Conservation (phyloP, 1,139 yeast species). For the Debaryomyces subglobosus region DNA sequence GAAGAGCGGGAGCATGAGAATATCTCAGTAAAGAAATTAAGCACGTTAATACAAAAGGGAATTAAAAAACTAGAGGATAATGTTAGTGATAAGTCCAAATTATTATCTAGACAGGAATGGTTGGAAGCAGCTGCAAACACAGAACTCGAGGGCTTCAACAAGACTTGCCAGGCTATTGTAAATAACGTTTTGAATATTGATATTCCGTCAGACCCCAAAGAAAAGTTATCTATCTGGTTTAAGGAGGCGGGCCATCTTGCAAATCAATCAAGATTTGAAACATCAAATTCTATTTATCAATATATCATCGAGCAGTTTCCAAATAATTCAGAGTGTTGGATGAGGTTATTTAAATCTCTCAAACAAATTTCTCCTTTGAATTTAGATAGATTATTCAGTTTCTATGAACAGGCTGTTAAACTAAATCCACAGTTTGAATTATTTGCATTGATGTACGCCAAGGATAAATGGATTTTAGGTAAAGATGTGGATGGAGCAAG, state of each 20-base stretch:
- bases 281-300: conserved; percentile 52
- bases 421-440: conserved; percentile 52
- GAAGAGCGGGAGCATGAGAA: conserved; percentile 58
- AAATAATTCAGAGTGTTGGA: conserved; percentile 57
- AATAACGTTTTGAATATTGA: conserved; percentile 22
- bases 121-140: conserved; percentile 40
- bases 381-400: conserved; percentile 39
- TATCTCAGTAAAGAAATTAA: conserved; percentile 38
- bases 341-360: conserved; percentile 49
- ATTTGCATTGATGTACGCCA: conserved; percentile 71
- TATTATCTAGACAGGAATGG: conserved; percentile 46
- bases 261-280: conserved; percentile 27
- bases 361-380: conserved; percentile 29
- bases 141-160: conserved; percentile 36
- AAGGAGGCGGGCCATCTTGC: conserved; percentile 43
- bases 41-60: conserved; percentile 56
- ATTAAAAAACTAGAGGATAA: conserved; percentile 39
- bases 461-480: conserved; percentile 59
- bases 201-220: conserved; percentile 13
- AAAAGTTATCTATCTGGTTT: conserved; percentile 27
- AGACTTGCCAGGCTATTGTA: conserved; percentile 45
- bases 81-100: conserved; percentile 23
- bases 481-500: conserved; percentile 57
- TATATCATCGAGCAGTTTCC: conserved; percentile 53
- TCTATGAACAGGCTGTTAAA: conserved; percentile 54